Percentiles rank a stretch among this genome's conserved stretches.
Conservation (phyloP, 2,329 filamentous ascomycete genomes). For the Botrytis pseudocinerea region DNA sequence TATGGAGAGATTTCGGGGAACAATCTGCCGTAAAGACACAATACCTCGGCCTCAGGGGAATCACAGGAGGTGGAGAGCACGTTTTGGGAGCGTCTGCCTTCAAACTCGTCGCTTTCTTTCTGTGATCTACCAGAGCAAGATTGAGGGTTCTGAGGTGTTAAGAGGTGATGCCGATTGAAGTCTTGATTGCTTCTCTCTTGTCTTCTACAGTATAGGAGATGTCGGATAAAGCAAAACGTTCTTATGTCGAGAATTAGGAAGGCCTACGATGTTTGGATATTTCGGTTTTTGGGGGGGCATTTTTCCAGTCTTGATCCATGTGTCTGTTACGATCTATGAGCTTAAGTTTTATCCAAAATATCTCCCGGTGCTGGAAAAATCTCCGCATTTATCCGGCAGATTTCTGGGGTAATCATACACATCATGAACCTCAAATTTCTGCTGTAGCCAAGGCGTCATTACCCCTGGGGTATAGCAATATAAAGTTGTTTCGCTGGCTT, state of each 20-base stretch:
- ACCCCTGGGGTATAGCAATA: conserved; percentile 5
- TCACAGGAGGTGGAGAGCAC: too few relatives aligned
- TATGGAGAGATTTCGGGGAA: neutral
- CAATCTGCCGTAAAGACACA: neutral
- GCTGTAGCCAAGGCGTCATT: neutral
- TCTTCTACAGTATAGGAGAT: neutral
- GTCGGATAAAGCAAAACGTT: neutral
- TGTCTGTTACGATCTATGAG: neutral
- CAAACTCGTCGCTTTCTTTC: neutral
- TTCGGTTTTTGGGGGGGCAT: too few relatives aligned
- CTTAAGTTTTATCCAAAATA: neutral
- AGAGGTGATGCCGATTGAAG: neutral
- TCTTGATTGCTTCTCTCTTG: neutral
- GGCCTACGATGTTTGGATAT: neutral
- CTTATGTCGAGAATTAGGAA: neutral
- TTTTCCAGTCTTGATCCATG: neutral
- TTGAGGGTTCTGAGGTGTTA: neutral
- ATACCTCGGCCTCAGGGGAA: too few relatives aligned
- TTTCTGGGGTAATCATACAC: neutral
- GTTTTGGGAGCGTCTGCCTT: neutral
- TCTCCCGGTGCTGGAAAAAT: neutral
- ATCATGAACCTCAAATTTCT: neutral
- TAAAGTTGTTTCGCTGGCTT: neutral
- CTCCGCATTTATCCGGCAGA: neutral
- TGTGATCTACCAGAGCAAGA: neutral